Conservation (phyloP, 305 asterid genomes). For the Fraxinus albicans region DNA sequence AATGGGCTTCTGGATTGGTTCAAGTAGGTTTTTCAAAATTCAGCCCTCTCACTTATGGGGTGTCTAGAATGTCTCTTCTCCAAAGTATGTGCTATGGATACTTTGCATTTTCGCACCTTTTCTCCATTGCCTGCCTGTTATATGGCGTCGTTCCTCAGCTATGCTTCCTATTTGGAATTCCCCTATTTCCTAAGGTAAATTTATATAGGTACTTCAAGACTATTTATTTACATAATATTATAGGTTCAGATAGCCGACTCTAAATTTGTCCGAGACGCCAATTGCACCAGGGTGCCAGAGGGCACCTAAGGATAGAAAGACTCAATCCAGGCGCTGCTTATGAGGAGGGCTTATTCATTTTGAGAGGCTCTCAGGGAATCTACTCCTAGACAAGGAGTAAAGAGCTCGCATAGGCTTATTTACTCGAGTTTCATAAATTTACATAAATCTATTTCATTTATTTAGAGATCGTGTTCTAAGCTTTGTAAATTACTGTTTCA, state of each 20-base stretch:
- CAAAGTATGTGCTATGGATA: constrained; percentile 74
- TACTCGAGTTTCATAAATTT: background rate
- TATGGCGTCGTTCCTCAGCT: constrained; percentile 64
- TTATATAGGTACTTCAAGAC: background rate
- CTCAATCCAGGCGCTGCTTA: background rate
- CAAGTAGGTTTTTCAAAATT: constrained; percentile 68
- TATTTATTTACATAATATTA: background rate
- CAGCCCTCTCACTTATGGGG: constrained; percentile 72
- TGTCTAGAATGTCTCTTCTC: constrained; percentile 54
- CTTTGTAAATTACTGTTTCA: constrained; percentile 12
- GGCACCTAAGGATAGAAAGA: background rate
- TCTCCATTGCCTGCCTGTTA: constrained; percentile 51
- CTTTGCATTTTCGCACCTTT: constrained; percentile 50
- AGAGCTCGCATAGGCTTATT: background rate
- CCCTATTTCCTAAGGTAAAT: constrained; percentile 69
- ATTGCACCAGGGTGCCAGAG: background rate
- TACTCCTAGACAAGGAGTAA: background rate
- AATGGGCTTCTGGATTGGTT: constrained; percentile 80
- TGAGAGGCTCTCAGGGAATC: background rate
- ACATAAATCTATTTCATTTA: background rate
- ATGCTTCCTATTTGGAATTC: constrained; percentile 55
- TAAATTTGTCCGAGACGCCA: background rate
- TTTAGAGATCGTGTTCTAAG: background rate
- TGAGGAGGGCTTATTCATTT: background rate
- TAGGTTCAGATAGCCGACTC: background rate